Base-by-base conservation (phyloP, 345 rosid genomes). In the Firmiana major region DNA sequence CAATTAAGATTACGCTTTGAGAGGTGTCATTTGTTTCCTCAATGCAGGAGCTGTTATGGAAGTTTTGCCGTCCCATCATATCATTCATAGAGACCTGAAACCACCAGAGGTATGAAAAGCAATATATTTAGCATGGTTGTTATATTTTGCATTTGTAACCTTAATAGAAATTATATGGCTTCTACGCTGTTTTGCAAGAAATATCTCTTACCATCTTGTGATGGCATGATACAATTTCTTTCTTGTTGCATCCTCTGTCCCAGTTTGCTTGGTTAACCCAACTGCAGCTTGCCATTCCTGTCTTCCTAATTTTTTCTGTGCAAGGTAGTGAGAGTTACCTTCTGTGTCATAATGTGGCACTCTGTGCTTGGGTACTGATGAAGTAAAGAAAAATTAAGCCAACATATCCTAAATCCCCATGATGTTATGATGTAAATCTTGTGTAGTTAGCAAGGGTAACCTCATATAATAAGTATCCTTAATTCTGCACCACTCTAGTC, bases 41-140 rank as follows among this genome's bases (percentile, higher is more conserved):
- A 60, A 34, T 82, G 79, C 59, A 90, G 94, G 92, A 65, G 88
- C 86, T 80, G 92, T 91, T 78, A 79, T 90, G 84, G 86, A 87
- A 74, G 75, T 90, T 67, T 78, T 90, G 77, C 88, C 87, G 28
- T 82, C 87, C 74, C 80, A 82, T 59, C 85, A 86, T 63, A 79
- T 90, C 45, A 77, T 92, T 51, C 93, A 89, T 71, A 82, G 91
- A 73, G 93, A 92, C 78, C 74, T 92, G 79, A 90, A 90, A 83
- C 92, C 89, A 83, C 92, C 89, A 0, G 86, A 89, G 89, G 93
- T 88, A 83, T 38, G 21, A 40, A 38, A 75, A 51, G n/a, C 28
- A 26, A 28, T 57, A 54, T 73, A n/a, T 48, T 22, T 46, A 31
- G 22, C 55, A 55, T 73, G 6, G 28, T 43, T 43, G 42, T 38